Evolutionary conservation across 345 rosid species (phyloP).

Genomic region (Noccaea caerulescens): DNA sequence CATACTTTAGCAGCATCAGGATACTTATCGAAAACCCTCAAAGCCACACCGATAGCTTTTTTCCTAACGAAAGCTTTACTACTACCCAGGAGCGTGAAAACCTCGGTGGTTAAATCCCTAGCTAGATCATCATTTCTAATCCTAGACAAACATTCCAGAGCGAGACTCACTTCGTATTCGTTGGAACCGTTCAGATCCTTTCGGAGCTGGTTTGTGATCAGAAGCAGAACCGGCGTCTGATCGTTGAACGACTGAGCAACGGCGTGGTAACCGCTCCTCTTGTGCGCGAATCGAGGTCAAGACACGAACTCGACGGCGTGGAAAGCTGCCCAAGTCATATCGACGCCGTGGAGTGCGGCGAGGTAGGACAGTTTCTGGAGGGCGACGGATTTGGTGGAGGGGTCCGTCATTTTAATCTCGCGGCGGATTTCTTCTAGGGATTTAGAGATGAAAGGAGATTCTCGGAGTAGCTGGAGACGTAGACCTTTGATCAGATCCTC

Average conservation of each 20-base stretch:
- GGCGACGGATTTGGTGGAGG: slow-evolving; percentile 80
- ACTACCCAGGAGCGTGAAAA: slow-evolving; percentile 72
- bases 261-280: slow-evolving; percentile 81
- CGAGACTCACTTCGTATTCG: slow-evolving; percentile 79
- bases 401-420: slow-evolving; percentile 86
- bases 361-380: slow-evolving; percentile 88
- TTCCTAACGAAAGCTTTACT: slow-evolving; percentile 70
- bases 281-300: slow-evolving; percentile 69
- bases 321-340: slow-evolving; percentile 90
- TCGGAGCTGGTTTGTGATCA: slow-evolving; percentile 84
- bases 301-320: slow-evolving; percentile 89
- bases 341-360: slow-evolving; percentile 67
- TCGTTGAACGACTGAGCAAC: slow-evolving; percentile 81
- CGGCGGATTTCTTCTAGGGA: slow-evolving; percentile 80
- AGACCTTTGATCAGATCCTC: slow-evolving; percentile 87
- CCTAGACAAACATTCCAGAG: slow-evolving; percentile 77
- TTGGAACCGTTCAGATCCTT: slow-evolving; percentile 75
- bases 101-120: slow-evolving; percentile 83
- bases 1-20: slow-evolving; percentile 91
- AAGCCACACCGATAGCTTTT: slow-evolving; percentile 73
- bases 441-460: slow-evolving; percentile 67
- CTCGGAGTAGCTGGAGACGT: slow-evolving; percentile 65
- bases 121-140: slow-evolving; percentile 83
- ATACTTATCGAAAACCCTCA: slow-evolving; percentile 80
- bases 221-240: slow-evolving; percentile 74